Percentiles rank a stretch among this genome's conserved stretches.
Evolutionary conservation across 2,329 filamentous ascomycete species (phyloP).

Genomic region (Colletotrichum cereale): DNA sequence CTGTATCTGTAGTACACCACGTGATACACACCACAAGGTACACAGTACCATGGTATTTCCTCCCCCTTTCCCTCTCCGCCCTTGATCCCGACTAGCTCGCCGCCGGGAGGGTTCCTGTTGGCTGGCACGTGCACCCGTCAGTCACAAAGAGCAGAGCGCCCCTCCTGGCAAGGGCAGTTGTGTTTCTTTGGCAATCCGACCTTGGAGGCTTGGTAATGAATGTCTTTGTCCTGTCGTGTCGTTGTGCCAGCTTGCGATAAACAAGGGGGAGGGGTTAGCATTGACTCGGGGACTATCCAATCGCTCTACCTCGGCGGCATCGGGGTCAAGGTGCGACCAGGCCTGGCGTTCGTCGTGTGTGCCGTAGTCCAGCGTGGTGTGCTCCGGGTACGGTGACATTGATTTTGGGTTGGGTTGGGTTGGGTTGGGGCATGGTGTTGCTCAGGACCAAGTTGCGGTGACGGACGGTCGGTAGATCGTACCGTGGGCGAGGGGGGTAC

Average conservation of each 20-base stretch:
- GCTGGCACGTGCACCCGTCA: slow-evolving; percentile 18
- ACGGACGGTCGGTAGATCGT: slow-evolving; percentile 10
- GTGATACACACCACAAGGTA: too few species aligned
- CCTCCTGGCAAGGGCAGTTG: background rate
- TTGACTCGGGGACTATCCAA: background rate
- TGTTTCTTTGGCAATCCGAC: background rate
- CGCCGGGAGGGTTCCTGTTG: slow-evolving; percentile 30
- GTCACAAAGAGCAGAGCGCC: slow-evolving; percentile 1
- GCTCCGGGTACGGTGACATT: slow-evolving; percentile 1
- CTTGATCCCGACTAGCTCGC: slow-evolving; percentile 33
- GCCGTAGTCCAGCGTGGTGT: background rate
- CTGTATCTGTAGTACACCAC: too few species aligned
- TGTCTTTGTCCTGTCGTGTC: slow-evolving; percentile 3
- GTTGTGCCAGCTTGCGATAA: background rate
- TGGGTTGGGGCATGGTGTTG: slow-evolving; percentile 11
- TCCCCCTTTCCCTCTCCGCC: slow-evolving; percentile 9
- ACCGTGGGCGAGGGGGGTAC: background rate
- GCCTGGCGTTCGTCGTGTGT: slow-evolving; percentile 36
- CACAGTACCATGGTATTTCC: background rate
- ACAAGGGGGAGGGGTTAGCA: background rate
- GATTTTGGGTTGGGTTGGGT: background rate
- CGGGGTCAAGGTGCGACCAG: slow-evolving; percentile 30
- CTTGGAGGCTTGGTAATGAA: slow-evolving; percentile 1
- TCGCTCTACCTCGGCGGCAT: background rate
- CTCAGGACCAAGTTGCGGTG: slow-evolving; percentile 7